phyloP scores from a whole-genome alignment of 768 basidiomycete genomes.

The Suillus subalutaceus region DNA sequence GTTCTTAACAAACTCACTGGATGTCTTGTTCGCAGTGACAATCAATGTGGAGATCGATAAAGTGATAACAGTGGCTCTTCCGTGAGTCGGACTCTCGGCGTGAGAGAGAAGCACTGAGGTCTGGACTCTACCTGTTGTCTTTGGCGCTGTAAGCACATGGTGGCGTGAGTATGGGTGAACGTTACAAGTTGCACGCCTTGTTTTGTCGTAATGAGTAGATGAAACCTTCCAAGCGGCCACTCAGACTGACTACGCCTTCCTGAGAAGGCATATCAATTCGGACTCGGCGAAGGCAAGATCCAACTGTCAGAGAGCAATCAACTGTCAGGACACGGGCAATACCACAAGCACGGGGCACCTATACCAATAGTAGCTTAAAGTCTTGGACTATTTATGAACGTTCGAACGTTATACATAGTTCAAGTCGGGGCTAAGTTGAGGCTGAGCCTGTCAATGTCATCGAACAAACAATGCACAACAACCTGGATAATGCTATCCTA shows the following conservation, averaged over 20 bases:
- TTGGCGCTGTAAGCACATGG: background rate
- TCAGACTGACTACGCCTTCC: no score
- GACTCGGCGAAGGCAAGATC: no score
- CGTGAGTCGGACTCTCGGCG: no score
- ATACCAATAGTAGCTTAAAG: background rate
- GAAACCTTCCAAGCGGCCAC: no score
- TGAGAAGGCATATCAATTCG: no score
- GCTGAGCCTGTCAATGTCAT: slow-evolving; percentile 1
- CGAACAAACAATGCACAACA: background rate
- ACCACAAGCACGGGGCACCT: background rate
- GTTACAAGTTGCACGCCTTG: no score
- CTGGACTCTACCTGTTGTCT: background rate
- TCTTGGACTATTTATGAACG: background rate
- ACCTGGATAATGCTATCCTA: background rate
- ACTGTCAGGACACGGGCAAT: background rate
- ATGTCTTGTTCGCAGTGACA: background rate
- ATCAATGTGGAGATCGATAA: background rate
- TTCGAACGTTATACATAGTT: background rate
- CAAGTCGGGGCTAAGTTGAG: background rate
- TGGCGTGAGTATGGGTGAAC: no score
- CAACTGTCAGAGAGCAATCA: background rate
- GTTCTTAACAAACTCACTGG: background rate
- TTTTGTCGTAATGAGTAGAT: no score
- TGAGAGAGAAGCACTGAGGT: background rate
- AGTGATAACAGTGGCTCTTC: background rate